Conservation (phyloP, 805 yeast genomes). For the Spathaspora hagerdaliae region DNA sequence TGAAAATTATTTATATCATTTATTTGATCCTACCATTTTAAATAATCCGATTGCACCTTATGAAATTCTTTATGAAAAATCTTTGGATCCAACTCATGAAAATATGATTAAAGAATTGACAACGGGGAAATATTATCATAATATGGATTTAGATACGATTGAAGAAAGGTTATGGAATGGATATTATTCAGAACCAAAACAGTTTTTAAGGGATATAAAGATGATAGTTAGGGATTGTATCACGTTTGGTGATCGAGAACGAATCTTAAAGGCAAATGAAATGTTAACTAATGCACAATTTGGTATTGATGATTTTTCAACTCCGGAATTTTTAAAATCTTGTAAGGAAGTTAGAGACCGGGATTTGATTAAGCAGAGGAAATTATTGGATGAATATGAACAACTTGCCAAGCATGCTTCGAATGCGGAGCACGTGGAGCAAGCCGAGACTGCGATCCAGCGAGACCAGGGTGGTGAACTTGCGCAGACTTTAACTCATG, state of each 20-base stretch:
- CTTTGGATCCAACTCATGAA: slow-evolving; percentile 42
- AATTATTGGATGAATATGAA: slow-evolving; percentile 35
- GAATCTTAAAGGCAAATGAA: slow-evolving; percentile 78
- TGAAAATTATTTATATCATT: slow-evolving; percentile 64
- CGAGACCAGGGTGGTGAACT: neutral
- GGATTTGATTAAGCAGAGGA: slow-evolving; percentile 52
- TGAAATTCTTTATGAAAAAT: slow-evolving; percentile 41
- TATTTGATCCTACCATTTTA: slow-evolving; percentile 61
- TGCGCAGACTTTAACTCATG: neutral
- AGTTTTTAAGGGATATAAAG: slow-evolving; percentile 79
- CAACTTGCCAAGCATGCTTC: slow-evolving; percentile 7
- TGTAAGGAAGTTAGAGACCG: slow-evolving; percentile 72
- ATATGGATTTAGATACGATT: slow-evolving; percentile 90
- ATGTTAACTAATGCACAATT: slow-evolving; percentile 96
- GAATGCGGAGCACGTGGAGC: slow-evolving; percentile 6
- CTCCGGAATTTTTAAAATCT: slow-evolving; percentile 66
- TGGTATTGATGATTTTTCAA: slow-evolving; percentile 83
- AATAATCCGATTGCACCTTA: slow-evolving; percentile 33
- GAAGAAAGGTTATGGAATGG: slow-evolving; percentile 98
- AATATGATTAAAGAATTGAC: slow-evolving; percentile 78
- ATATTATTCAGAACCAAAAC: slow-evolving; percentile 86
- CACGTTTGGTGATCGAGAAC: slow-evolving; percentile 76
- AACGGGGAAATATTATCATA: slow-evolving; percentile 69
- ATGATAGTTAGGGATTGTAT: slow-evolving; percentile 78
- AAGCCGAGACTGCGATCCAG: slow-evolving; percentile 17